phyloP scores from a whole-genome alignment of 73 alveolate species.

The Urostyla sp. region DNA sequence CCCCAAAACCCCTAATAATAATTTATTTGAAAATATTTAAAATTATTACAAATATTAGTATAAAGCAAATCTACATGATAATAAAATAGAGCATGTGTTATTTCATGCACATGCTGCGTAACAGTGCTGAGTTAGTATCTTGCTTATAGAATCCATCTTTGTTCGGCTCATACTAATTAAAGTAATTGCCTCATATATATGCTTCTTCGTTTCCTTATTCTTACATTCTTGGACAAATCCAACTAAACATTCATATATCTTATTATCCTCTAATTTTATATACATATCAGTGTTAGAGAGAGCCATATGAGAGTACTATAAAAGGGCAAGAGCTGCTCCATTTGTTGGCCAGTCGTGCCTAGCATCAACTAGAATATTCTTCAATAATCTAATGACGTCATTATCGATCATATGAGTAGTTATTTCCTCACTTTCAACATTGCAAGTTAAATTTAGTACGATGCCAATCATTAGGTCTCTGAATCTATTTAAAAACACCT shows the following conservation, averaged over 20 bases:
- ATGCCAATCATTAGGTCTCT: constrained; percentile 66
- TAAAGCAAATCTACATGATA: too few species aligned
- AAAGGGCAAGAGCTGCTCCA: constrained; percentile 67
- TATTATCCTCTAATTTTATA: constrained; percentile 6
- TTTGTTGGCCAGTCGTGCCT: constrained; percentile 70
- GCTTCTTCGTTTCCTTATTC: constrained; percentile 61
- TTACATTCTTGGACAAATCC: constrained; percentile 38
- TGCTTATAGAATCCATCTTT: constrained; percentile 46
- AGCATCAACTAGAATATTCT: constrained; percentile 31
- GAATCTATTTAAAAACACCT: constrained; percentile 27
- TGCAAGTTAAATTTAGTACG: constrained; percentile 59
- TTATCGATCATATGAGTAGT: constrained; percentile 33
- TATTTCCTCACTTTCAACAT: constrained; percentile 61
- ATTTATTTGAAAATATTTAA: too few species aligned
- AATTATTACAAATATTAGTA: too few species aligned
- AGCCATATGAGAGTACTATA: constrained; percentile 44
- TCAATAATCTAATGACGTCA: constrained; percentile 38
- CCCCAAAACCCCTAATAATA: too few species aligned
- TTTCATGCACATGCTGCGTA: constrained; percentile 65
- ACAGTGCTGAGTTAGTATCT: constrained; percentile 7
- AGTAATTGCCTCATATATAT: constrained; percentile 42
- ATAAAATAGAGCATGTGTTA: too few species aligned
- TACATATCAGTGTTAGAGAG: constrained; percentile 56
- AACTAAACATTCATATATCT: constrained; percentile 10
- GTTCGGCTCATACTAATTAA: constrained; percentile 9